Evolutionary conservation across 352 stramenopile genomes (phyloP), one percentile per base, ranked within the genome.

Genomic region (Phytophthora europaea): DNA sequence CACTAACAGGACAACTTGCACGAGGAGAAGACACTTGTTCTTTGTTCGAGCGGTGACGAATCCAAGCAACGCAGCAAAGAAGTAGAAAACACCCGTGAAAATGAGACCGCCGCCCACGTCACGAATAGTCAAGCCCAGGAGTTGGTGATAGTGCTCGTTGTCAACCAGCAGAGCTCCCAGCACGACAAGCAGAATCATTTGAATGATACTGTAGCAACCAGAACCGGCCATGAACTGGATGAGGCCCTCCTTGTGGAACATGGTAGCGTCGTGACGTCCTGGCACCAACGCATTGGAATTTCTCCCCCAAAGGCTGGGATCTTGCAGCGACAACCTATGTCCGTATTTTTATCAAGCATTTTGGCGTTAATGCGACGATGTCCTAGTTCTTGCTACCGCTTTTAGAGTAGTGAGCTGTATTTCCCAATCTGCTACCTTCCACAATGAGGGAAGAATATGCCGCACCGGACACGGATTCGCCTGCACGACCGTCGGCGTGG

Each of bases 21-120:
- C 36, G 28, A 94, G 72, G 31, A 95, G 67, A 53, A 95, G 76
- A 61, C 82, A 95, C 63, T 95, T 95, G 77, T 95, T 95, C 38
- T 91, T 85, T 36, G 86, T 86, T 23, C 79, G 73, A 22, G 86
- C 81, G 38, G 72, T 91, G 48, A 73, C 79, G 43, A 84, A 90
- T 18, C 83, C 85, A 6, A 93, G 74, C 31, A 65, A 54, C 0
- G 79, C 85, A 4, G 68, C 47, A 31, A 93, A 53, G 31, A 84
- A 36, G 54, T 94, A 95, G 38, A 92, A 55, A 10, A 90, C 6
- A 0, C 80, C 84, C 4, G 85, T 85, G 74, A 94, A 90, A 70
- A 95, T 84, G 60, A 94, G 79, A 2, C 85, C 88, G 26, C 84
- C 81, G 43, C 86, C 86, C 1, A 84, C 82, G 28, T 93, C 75